Evolutionary conservation across 176 grass and related monocot genomes (phyloP).

Genomic region (Chloris gayana): DNA sequence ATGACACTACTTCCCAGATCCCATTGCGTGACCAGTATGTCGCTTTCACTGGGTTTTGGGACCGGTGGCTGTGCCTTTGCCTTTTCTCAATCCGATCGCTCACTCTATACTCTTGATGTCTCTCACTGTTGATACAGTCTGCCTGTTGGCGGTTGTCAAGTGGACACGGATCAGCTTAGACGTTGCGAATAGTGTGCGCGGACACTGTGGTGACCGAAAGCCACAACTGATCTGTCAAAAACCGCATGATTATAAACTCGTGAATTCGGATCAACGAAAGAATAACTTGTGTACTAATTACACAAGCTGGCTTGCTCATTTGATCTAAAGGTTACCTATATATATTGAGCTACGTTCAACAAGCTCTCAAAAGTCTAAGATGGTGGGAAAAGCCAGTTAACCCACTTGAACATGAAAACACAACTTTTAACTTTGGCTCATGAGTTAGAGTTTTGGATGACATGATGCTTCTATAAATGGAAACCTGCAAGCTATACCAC

Average conservation of each 20-base stretch:
- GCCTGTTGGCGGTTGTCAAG: background rate
- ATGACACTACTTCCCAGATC: background rate
- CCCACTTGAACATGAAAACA: too few species aligned
- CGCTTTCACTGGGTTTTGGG: background rate
- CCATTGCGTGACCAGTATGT: background rate
- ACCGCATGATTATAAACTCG: background rate
- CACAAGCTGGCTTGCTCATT: background rate
- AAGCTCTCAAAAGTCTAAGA: too few species aligned
- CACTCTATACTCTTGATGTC: background rate
- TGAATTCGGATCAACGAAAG: background rate
- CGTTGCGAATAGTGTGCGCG: background rate
- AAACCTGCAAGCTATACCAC: too few species aligned
- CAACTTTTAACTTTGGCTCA: too few species aligned
- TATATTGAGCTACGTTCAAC: too few species aligned
- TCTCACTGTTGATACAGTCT: too few species aligned
- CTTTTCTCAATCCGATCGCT: background rate
- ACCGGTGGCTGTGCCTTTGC: background rate
- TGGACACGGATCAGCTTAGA: background rate
- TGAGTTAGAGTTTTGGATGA: too few species aligned
- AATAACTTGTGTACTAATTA: background rate
- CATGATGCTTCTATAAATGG: too few species aligned
- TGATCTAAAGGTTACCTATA: too few species aligned
- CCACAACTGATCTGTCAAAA: background rate
- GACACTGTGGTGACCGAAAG: too few species aligned
- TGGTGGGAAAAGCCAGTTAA: too few species aligned